Evolutionary conservation across 768 basidiomycete species (phyloP), one percentile per base, ranked within the genome.

Genomic region (Rhizopogon vesiculosus): DNA sequence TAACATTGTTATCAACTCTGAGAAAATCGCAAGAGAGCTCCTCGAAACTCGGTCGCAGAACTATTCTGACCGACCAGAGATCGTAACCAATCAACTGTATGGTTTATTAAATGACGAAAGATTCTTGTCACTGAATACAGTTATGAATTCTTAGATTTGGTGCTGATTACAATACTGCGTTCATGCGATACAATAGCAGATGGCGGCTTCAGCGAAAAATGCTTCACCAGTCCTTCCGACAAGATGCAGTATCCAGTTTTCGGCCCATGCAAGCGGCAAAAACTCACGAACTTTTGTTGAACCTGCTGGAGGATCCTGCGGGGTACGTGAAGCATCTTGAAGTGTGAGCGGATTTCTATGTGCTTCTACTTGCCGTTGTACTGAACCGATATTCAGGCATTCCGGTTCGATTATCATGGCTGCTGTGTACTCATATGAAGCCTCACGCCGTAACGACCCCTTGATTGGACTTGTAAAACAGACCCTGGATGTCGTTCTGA

Each of bases 171-270:
- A 53, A 45, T 39, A 56, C 54, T 25, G 48, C 39, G 1, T 40
- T 59, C 15, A 38, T 63, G 56, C 52, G 35, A 12, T 63, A 63
- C 49, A 55, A 51, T 33, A 48, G 51, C 25, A 31, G 28, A 9
- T 63, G 60, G 60, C 60, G 58, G n/a, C 42, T 54, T 18, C 60
- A 61, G 28, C 60, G 60, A 39, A 55, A 43, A 18, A 43, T 57
- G 12, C 49, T 61, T 13, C 56, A 55, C 16, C 53, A 61, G 31
- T 35, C 52, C n/a, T 55, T 61, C 40, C 57, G 53, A 8, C 19
- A 29, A 12, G 53, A 58, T 13, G 53, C 33, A 16, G 45, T 50
- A 13, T 6, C 22, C 10, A 18, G 15, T 7, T 50, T 49, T 42
- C 53, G 45, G 8, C 45, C 41, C 15, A 42, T 54, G 49, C 57